Evolutionary conservation across 108 stramenopile species (phyloP), one percentile per base, ranked within the genome.

Genomic region (Skeletonema menzelii): DNA sequence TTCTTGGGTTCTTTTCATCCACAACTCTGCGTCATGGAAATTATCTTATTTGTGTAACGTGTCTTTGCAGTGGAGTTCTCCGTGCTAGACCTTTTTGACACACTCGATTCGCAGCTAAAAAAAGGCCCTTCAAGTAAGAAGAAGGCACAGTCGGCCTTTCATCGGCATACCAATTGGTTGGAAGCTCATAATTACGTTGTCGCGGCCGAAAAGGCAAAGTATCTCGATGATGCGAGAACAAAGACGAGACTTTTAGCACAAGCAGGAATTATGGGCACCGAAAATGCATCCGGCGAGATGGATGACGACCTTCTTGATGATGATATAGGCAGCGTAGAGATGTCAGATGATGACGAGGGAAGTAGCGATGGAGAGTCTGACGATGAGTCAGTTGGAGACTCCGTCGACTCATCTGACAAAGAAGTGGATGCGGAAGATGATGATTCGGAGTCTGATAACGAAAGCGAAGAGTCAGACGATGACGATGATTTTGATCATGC

Each of bases 11-110:
- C 22, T 53, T 53, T 24, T 53, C 7, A 22, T 6, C n/a, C 5
- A n/a, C 10, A 24, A 10, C 8, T 24, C 24, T 22, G 1, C 56
- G 27, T 67, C 31, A 24, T 8, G 3, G 56, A 28, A 14, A 17
- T 63, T 8, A 30, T 66, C 28, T 59, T 27, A 44, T 30, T 27
- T 22, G 19, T 60, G 38, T 24, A n/a, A 12, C 20, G 57, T 22
- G n/a, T 15, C 35, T 46, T 0, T 22, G 24, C 24, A 79, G 79
- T 97, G 8, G 95, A 97, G 61, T 97, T 97, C 71, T 80, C 91
- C 27, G 70, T 97, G 38, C 82, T 98, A 46, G 98, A 98, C 70
- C 76, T 93, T 0, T 95, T 97, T 70, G 98, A 98, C 72, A 44
- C 71, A 10, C 65, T 98, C 32, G 97, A 98, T 67, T 95, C 94